Evolutionary conservation across 345 rosid species (phyloP), one percentile per base, ranked within the genome.

Genomic region (Trapa bicornis): DNA sequence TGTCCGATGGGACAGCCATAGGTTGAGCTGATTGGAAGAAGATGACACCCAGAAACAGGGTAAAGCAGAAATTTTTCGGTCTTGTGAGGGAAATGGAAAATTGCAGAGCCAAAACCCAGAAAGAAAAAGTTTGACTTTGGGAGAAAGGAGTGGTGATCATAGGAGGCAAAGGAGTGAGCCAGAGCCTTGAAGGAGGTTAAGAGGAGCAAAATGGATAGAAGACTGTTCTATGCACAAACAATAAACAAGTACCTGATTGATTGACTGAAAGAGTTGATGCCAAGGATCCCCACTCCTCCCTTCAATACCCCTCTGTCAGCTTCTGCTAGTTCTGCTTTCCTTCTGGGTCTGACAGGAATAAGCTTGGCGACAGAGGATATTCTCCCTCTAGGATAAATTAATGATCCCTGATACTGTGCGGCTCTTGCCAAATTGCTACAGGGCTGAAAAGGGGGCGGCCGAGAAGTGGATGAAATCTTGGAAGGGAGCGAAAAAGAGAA

Each of bases 181-280:
- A 42, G 8, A 42, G 45, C 5, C 5, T 4, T 8, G 8, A 42
- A 42, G 8, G 45, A 8, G 8, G 45, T 8, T 8, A 42, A 11
- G 53, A 11, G 43, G 48, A 45, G 71, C 56, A 48, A 50, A 63
- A 70, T 41, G 33, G 41, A 64, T 36, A 45, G 48, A 45, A 0
- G 36, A 22, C 32, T 41, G 35, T 41, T 47, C 67, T n/a, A 29
- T 33, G 38, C 65, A 43, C 37, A 47, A 37, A 11, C 37, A 16
- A 48, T 62, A 57, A 37, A 71, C 57, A 17, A 36, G 45, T 75
- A 84, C 96, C 92, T 79, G 83, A 81, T 80, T 80, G 89, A 83
- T 87, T 75, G 29, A 22, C 29, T 74, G 33, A 1, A 68, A 75
- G 48, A 45, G 48, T 45, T 66, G 79, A 74, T 79, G 76, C 74